Conservation (phyloP, 768 basidiomycete genomes). For the Collybia sp. region DNA sequence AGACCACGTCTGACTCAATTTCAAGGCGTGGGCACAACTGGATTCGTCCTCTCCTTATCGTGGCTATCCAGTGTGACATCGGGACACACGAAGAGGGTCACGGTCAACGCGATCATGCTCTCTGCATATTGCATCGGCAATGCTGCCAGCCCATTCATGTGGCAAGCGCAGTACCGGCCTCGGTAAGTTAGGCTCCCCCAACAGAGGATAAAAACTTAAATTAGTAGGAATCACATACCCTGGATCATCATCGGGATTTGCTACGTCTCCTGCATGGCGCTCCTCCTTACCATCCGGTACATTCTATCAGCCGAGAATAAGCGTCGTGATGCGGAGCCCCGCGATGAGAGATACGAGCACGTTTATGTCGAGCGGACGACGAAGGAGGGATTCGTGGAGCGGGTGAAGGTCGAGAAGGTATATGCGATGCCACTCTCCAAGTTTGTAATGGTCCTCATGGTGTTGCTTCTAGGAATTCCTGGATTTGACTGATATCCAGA, state of each 20-base stretch:
- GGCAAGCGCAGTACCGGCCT: slow-evolving; percentile 63
- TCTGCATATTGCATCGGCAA: slow-evolving; percentile 65
- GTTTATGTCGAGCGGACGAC: slow-evolving; percentile 51
- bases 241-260: slow-evolving; percentile 75
- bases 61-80: slow-evolving; percentile 66
- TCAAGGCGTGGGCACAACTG: slow-evolving; percentile 19
- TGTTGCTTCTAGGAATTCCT: slow-evolving; percentile 49
- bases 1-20: background rate
- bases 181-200: slow-evolving; percentile 30
- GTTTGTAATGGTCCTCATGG: background rate
- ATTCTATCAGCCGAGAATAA: slow-evolving; percentile 58
- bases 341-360: slow-evolving; percentile 51
- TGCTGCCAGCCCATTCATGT: slow-evolving; percentile 73
- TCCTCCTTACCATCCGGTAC: slow-evolving; percentile 44
- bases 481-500: slow-evolving; percentile 71
- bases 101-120: slow-evolving; percentile 70
- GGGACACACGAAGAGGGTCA: slow-evolving; percentile 70
- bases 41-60: slow-evolving; percentile 54
- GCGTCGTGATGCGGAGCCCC: slow-evolving; percentile 52
- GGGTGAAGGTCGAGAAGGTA: slow-evolving; percentile 66
- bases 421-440: slow-evolving; percentile 7
- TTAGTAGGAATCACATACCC: slow-evolving; percentile 59
- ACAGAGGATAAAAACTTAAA: background rate
- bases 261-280: slow-evolving; percentile 46
- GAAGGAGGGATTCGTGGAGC: slow-evolving; percentile 47